Evolutionary conservation across 371 early-diverging fungal species (phyloP), one percentile per base, ranked within the genome.

Genomic region (Actinomortierella wolfii): DNA sequence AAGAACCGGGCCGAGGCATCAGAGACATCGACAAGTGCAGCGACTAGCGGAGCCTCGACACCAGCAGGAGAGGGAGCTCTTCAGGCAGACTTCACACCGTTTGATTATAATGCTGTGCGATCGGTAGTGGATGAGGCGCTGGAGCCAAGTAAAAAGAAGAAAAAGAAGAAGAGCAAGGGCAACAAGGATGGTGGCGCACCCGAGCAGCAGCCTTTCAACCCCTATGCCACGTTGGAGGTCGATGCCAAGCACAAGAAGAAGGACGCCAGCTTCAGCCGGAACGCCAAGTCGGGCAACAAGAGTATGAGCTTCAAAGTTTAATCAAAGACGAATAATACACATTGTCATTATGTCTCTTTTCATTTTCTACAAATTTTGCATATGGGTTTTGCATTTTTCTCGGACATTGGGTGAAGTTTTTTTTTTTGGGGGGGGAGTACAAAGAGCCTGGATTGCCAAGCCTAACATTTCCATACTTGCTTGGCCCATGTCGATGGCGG

Each of bases 261-360:
- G 40, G 78, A 78, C 5, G 65, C 55, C 7, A 47, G 54, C 7
- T 68, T 77, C 17, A 59, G 76, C 0, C 69, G 76, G 23, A 61
- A 55, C 17, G 61, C 68, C 26, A 79, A 78, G 56, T 62, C 79
- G 3, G 77, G 80, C 20, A 67, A 78, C 50, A 67, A 73, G 43
- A 64, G 77, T 21, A 70, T 81, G 66, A 68, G 78, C 1, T 81
- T 75, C 11, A 76, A 67, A 34, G 34, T 34, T 11, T 34, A 11
- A 34, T 4, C 34, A 11, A 11, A 11, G 34, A 11, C 7, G 34
- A 34, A 11, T 34, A 34, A 34, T 34, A 34, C 7, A 6, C 34
- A 34, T 11, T 34, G 11, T 11, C 34, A n/a, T n/a, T 11, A 34
- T 34, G 4, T 34, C 34, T 6, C 11, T 34, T 11, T 11, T 34